A percentile compares a stretch with the other conserved stretches of the same genome.
Evolutionary conservation across 2,329 filamentous ascomycete species (phyloP).

Genomic region (Lithohypha guttulata): DNA sequence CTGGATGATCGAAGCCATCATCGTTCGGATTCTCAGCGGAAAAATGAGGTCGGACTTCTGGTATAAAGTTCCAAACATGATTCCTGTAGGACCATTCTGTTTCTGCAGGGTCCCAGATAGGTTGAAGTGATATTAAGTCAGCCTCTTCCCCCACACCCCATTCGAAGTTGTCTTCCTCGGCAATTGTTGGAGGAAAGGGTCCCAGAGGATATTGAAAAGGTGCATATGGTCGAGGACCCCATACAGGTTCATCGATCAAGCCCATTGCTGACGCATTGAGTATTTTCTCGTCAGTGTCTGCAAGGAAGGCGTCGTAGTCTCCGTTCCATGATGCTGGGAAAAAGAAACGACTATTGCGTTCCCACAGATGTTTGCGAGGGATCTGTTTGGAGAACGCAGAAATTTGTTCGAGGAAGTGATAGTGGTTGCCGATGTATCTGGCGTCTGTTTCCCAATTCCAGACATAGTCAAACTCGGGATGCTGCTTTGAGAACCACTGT

Average conservation of each 20-base stretch:
- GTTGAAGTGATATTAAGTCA: constrained; percentile 60
- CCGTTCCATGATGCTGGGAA: constrained; percentile 41
- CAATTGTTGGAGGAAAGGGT: constrained; percentile 49
- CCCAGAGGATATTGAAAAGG: constrained; percentile 48
- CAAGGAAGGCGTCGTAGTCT: constrained; percentile 13
- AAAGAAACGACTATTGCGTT: constrained; percentile 66
- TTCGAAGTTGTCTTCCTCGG: constrained; percentile 52
- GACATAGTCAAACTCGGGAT: constrained; percentile 55
- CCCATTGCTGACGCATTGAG: constrained; percentile 35
- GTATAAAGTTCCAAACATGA: constrained; percentile 26
- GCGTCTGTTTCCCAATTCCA: constrained; percentile 66
- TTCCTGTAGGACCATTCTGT: constrained; percentile 51
- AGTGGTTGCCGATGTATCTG: constrained; percentile 54
- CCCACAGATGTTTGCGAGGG: constrained; percentile 64
- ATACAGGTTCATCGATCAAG: constrained; percentile 36
- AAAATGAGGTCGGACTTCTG: constrained; percentile 6
- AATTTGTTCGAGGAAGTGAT: constrained; percentile 64
- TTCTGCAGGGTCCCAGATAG: constrained; percentile 60
- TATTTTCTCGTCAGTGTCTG: constrained; percentile 15
- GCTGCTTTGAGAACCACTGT: constrained; percentile 52
- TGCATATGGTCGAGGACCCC: constrained; percentile 52
- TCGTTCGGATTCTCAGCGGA: constrained; percentile 8
- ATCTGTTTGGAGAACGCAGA: constrained; percentile 57
- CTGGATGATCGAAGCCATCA: constrained; percentile 31
- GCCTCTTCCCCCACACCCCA: constrained; percentile 68